A percentile compares a stretch with the other conserved stretches of the same genome.
phyloP scores from a whole-genome alignment of 2,329 filamentous ascomycete genomes.

The Fusarium sp. region DNA sequence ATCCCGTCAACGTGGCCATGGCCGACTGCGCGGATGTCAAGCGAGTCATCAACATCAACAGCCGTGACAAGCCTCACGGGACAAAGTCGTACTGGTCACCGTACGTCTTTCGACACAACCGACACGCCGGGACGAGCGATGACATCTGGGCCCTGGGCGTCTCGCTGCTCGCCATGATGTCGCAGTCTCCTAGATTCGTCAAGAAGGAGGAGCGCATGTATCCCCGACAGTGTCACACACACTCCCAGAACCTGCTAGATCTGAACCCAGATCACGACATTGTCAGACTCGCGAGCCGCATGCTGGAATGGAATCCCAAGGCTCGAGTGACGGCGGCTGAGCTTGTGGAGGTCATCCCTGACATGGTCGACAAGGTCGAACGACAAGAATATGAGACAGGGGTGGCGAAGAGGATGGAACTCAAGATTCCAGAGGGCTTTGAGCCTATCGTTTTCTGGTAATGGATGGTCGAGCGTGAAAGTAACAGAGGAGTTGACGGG shows the following conservation, averaged over 20 bases:
- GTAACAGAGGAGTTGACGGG: background rate
- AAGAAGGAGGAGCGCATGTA: conserved; percentile 38
- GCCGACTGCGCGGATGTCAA: conserved; percentile 49
- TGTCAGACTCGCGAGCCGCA: conserved; percentile 32
- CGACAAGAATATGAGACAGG: background rate
- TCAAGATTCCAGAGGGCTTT: conserved; percentile 39
- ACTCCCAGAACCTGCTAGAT: conserved; percentile 35
- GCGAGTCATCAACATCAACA: conserved; percentile 12
- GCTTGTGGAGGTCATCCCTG: conserved; percentile 22
- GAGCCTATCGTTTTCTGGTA: conserved; percentile 47
- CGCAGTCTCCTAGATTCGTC: conserved; percentile 42
- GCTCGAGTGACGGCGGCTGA: conserved; percentile 36
- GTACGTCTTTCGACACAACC: conserved; percentile 34
- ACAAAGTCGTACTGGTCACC: conserved; percentile 48
- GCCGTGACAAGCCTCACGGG: conserved; percentile 32
- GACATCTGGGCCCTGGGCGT: conserved; percentile 53
- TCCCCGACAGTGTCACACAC: conserved; percentile 38
- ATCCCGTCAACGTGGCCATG: conserved; percentile 46
- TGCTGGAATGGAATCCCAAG: conserved; percentile 38
- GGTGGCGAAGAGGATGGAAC: background rate
- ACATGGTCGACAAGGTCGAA: conserved; percentile 14
- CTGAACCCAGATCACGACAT: conserved; percentile 44
- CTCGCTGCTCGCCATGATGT: conserved; percentile 47
- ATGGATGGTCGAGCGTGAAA: background rate
- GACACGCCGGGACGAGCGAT: conserved; percentile 43